Percentiles rank a stretch among this genome's conserved stretches.
These are phyloP conservation scores for Petasospora fabianii DNA, from an alignment of 1,139 yeast genomes.

Conservation along the genomic window DNA sequence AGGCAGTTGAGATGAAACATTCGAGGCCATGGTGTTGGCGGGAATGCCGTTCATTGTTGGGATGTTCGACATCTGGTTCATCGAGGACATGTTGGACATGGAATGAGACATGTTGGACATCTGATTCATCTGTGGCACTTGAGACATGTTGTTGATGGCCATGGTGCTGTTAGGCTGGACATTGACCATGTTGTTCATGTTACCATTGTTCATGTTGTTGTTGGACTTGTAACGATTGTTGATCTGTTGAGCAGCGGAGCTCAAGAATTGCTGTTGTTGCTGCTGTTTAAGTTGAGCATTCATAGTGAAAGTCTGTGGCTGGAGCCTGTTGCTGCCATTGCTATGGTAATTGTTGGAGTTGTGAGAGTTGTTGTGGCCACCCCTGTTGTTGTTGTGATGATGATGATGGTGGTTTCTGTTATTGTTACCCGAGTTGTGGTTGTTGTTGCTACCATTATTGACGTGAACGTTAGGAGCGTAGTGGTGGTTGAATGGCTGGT, in stretches of 20 bases:
- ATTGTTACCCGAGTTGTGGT: conserved; percentile 20
- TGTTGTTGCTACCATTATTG: conserved; percentile 13
- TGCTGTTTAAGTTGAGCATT: conserved; percentile 25
- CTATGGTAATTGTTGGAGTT: conserved; percentile 16
- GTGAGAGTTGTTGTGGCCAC: conserved; percentile 7
- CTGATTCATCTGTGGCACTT: conserved; percentile 1
- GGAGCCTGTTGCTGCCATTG: conserved; percentile 20
- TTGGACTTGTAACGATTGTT: conserved; percentile 15
- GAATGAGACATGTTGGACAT: not conserved
- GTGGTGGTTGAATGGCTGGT: conserved; percentile 28
- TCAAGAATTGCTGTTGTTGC: conserved; percentile 25
- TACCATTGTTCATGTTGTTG: conserved; percentile 1
- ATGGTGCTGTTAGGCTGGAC: no score
- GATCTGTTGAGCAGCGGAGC: conserved; percentile 18
- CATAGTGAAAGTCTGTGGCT: conserved; percentile 25
- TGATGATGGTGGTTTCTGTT: conserved; percentile 7
- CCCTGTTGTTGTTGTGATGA: conserved; percentile 8
- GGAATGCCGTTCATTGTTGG: not conserved
- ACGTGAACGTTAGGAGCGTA: conserved; percentile 28
- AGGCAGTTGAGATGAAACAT: not conserved
- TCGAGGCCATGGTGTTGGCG: not conserved
- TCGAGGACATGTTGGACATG: not conserved
- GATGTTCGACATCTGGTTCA: not conserved
- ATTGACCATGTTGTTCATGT: conserved; percentile 1
- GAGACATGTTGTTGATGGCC: conserved; percentile 1